Evolutionary conservation across 305 asterid genomes (phyloP).

Genomic region (Fraxinus baroniana): DNA sequence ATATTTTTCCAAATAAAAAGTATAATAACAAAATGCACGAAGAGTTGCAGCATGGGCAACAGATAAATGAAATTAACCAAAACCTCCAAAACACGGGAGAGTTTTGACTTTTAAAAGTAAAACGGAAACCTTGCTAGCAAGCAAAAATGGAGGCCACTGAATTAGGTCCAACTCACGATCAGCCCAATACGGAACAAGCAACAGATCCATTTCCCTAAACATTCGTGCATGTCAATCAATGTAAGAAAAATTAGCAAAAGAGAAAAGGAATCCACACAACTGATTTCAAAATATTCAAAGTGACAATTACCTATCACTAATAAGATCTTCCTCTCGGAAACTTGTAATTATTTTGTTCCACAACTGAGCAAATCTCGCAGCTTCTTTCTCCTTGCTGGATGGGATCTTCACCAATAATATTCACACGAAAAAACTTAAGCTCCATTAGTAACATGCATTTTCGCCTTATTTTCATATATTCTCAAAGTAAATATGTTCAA

Average conservation of each 20-base stretch:
- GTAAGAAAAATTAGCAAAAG: conserved; percentile 11
- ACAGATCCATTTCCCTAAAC: conserved; percentile 93
- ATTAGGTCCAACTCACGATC: conserved; percentile 89
- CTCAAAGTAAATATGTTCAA: background rate
- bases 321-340: conserved; percentile 98
- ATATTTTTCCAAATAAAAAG: background rate
- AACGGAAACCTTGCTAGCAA: conserved; percentile 89
- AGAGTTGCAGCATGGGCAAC: conserved; percentile 13
- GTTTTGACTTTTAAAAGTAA: conserved; percentile 14
- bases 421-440: conserved; percentile 15
- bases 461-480: background rate
- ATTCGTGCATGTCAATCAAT: conserved; percentile 23
- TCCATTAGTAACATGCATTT: conserved; percentile 15
- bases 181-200: conserved; percentile 99
- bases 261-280: conserved; percentile 12
- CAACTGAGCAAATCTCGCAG: conserved; percentile 98
- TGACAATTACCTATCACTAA: conserved; percentile 68
- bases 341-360: conserved; percentile 97
- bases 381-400: conserved; percentile 78
- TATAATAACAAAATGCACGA: background rate
- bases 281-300: conserved; percentile 12
- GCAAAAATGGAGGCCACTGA: conserved; percentile 99
- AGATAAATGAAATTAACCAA: conserved; percentile 16
- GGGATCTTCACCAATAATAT: conserved; percentile 55
- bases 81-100: conserved; percentile 12